Evolutionary conservation across 164 flowering plant species (phyloP), one percentile per base, ranked within the genome.

Genomic region (grape (Vitis vinifera)): DNA sequence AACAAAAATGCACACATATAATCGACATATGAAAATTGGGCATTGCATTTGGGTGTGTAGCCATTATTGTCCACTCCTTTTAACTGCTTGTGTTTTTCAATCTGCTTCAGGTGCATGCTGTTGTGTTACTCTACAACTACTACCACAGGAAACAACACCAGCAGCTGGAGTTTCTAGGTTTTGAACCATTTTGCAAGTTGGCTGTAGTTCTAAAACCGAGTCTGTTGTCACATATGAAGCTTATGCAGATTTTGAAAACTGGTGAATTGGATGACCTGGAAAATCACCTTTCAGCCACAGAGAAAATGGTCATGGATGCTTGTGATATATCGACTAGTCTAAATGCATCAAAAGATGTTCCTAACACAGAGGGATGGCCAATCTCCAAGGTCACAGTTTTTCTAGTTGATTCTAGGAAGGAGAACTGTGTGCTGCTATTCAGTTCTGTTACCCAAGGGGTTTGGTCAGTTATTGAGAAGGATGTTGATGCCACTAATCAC

Each of bases 41-140:
- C 27, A 37, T 31, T 37, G 44, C 13, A 19, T 29, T 72, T 66
- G 15, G 9, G 47, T 2, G 11, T 13, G 1, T 23, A 23, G 2
- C 59, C 59, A n/a, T 58, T 12, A 15, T 17, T 10, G 8, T 49
- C 10, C 31, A 14, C 29, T 29, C 8, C 55, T 51, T 55, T 15
- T 71, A 37, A 62, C 14, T 50, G 13, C 13, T 63, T 37, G 52
- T 51, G 53, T 62, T 47, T 64, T 37, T 60, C 52, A 47, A 65
- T 68, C 31, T 68, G 44, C 48, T 73, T 70, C 80, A 96, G 99
- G 83, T 89, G 76, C 97, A 88, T 79, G 94, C 97, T 59, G 97
- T 85, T 67, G 95, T 87, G 72, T 58, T 91, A 72, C 88, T 96
- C 4, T 93, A 93, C 85, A 96, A 96, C 79, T 96, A 93, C 76